phyloP scores from a whole-genome alignment of 139 green algal species.

The Dunaliella sp. region DNA sequence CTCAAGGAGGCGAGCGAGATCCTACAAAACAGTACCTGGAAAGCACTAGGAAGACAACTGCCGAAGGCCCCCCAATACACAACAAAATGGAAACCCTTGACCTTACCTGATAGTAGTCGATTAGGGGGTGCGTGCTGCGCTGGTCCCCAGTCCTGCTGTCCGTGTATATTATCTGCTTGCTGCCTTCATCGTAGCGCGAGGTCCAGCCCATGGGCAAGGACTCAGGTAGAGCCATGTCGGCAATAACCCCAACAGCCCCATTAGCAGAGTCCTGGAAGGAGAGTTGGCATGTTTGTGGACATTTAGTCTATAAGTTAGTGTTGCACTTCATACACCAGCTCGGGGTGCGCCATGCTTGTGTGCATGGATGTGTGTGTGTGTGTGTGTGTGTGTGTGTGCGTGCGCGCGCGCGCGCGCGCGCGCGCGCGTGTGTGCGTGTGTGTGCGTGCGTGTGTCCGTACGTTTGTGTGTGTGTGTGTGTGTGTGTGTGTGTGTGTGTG shows the following conservation, averaged over 20 bases:
- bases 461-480: not conserved
- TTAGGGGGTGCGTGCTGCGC: slow-evolving; percentile 52
- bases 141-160: slow-evolving; percentile 14
- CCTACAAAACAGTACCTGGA: no score
- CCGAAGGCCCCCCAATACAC: no score
- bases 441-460: not conserved
- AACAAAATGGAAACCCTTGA: no score
- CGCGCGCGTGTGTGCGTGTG: not conserved
- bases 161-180: slow-evolving; percentile 11
- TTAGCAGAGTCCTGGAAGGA: no score
- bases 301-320: no score
- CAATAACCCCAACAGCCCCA: not conserved
- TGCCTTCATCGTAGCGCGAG: slow-evolving; percentile 16
- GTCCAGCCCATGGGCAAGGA: slow-evolving; percentile 47
- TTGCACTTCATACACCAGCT: no score
- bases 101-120: slow-evolving; percentile 51
- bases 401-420: not conserved
- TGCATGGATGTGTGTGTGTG: not conserved
- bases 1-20: no score
- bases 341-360: no score
- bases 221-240: slow-evolving; percentile 4
- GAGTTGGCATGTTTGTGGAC: no score
- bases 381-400: not conserved
- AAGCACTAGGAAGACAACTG: no score
- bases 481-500: slow-evolving; percentile 6